Conservation (phyloP, 2,329 filamentous ascomycete genomes). For the Falciphora oryzae region DNA sequence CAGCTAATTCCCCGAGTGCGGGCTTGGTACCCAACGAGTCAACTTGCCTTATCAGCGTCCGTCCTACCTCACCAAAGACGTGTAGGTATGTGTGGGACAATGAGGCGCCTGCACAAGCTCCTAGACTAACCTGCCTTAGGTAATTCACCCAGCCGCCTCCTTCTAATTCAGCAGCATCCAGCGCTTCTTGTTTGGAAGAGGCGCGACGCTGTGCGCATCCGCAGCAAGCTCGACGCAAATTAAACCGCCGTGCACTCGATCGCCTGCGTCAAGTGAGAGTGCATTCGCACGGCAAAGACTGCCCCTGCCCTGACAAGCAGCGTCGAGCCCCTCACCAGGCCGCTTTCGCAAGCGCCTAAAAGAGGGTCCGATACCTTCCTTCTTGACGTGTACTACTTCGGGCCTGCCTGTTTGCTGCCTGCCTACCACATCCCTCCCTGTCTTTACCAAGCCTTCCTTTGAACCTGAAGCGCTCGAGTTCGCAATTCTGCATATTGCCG, state of each 20-base stretch:
- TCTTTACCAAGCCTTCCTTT: not conserved
- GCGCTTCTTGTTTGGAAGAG: not conserved
- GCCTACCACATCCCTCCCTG: not conserved
- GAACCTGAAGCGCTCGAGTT: not conserved
- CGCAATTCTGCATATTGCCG: constrained; percentile 1
- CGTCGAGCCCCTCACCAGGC: not conserved
- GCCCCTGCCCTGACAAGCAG: not conserved
- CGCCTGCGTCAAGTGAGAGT: not conserved
- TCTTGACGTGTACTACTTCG: not conserved
- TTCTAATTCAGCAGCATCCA: not conserved
- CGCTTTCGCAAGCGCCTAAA: not conserved
- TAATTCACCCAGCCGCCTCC: not conserved
- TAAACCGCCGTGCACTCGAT: not conserved
- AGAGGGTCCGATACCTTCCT: not conserved
- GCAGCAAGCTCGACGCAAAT: not conserved
- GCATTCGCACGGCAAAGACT: not conserved
- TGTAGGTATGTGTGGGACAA: not conserved
- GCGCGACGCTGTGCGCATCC: too few species aligned
- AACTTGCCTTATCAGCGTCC: not conserved
- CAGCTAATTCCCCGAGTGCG: not conserved
- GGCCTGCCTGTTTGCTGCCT: too few species aligned
- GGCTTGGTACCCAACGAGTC: not conserved
- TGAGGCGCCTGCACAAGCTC: not conserved
- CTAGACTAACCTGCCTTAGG: not conserved
- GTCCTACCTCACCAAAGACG: too few species aligned